Base-by-base conservation (phyloP, 2,329 filamentous ascomycete species). In the Hysterium pulicare region DNA sequence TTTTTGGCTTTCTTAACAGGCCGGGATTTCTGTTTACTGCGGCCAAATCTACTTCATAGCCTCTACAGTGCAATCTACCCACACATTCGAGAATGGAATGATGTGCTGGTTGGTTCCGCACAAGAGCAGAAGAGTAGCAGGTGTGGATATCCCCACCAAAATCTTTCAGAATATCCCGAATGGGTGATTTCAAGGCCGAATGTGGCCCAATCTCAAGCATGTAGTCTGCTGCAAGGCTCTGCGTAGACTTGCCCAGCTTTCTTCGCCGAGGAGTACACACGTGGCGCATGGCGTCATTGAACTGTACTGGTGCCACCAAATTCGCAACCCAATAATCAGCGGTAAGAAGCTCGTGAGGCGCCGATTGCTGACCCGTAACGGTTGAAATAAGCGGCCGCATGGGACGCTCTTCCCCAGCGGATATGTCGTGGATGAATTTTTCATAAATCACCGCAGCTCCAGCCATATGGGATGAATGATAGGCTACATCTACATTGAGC, bases 401-500 rank as follows among this genome's bases (percentile, higher is more conserved):
- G 5, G 35, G 4, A 4, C 15, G 3, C 21, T 13, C 15, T 13
- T 28, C 24, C 8, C 24, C 24, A 4, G 5, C 5, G 15, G 13
- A 11, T 3, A n/a, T 13, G 21, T 11, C 35, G 5, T 11, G 16
- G n/a, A n/a, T n/a, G n/a, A n/a, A n/a, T n/a, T n/a, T n/a, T n/a
- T n/a, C n/a, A 19, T 38, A 38, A 13, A 11, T 9, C 20, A 22
- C 5, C 4, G 35, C n/a, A 15, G 23, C 11, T 15, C 4, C 5
- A 4, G 16, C 21, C 16, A 38, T 23, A 13, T 38, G 35, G 15
- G 3, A 9, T 20, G 35, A 38, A 40, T 73, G 71, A 39, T 73
- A 74, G 0, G 71, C 71, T 11, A 51, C 60, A 19, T 70, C 63
- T 2, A 71, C 68, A 40, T 63, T 59, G 3, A 74, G 60, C n/a